Percentiles rank a stretch among this genome's conserved stretches.
phyloP scores from a whole-genome alignment of 2,329 filamentous ascomycete genomes.

The Teratosphaeria epicoccoides region DNA sequence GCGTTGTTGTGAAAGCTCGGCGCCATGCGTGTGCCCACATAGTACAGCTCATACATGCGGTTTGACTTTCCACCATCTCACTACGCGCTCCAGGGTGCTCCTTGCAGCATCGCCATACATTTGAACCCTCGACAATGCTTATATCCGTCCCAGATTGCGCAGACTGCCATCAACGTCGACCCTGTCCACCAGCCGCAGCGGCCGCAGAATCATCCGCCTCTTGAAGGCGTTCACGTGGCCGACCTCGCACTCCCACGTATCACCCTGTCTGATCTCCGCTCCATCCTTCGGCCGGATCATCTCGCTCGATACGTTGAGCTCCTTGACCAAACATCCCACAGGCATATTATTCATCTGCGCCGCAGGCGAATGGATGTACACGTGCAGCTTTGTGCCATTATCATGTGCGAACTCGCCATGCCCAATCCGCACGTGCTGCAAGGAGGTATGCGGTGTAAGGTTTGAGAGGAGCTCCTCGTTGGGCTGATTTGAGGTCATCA shows the following conservation, averaged over 20 bases:
- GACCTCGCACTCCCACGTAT: slow-evolving; percentile 38
- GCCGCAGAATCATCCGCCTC: slow-evolving; percentile 22
- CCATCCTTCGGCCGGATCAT: not conserved
- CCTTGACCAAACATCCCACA: slow-evolving; percentile 6
- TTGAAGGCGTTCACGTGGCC: slow-evolving; percentile 27
- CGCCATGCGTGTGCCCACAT: no score
- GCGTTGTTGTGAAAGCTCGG: no score
- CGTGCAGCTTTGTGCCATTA: slow-evolving; percentile 1
- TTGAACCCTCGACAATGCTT: not conserved
- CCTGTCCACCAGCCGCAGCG: slow-evolving; percentile 29
- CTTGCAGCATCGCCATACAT: not conserved
- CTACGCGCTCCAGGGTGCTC: not conserved
- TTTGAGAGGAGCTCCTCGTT: not conserved
- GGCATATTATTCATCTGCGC: slow-evolving; percentile 6
- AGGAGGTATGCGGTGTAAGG: not conserved
- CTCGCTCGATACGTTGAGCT: slow-evolving; percentile 12
- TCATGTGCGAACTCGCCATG: not conserved
- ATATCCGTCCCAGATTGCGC: not conserved
- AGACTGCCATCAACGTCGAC: not conserved
- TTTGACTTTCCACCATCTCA: no score
- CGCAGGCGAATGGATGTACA: slow-evolving; percentile 2
- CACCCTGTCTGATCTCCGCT: slow-evolving; percentile 22
- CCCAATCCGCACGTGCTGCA: not conserved
- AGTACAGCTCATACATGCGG: no score
- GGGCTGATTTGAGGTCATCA: not conserved